Evolutionary conservation across 2,329 filamentous ascomycete species (phyloP).

Genomic region (Claviceps capensis): DNA sequence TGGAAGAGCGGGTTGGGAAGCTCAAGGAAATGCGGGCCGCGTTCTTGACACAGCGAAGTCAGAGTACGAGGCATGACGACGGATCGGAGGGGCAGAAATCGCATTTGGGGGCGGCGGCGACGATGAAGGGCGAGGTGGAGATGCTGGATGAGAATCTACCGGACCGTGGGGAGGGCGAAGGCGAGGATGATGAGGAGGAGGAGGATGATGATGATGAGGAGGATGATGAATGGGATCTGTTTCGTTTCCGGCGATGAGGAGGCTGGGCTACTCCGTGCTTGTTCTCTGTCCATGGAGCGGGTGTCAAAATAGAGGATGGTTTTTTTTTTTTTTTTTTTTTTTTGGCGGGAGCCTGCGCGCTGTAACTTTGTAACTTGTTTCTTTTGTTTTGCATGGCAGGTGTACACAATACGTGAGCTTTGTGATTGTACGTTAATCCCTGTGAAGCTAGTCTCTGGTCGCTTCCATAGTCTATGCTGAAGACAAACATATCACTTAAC

Average conservation of each 20-base stretch:
- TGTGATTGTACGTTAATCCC: too few species aligned
- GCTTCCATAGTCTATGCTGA: too few species aligned
- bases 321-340: not conserved
- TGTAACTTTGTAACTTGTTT: too few species aligned
- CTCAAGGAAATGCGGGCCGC: conserved; percentile 61
- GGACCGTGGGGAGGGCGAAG: conserved; percentile 11
- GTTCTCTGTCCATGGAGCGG: not conserved
- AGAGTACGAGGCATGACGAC: conserved; percentile 14
- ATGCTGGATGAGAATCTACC: conserved; percentile 4
- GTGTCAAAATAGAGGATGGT: not conserved
- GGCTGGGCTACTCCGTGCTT: not conserved
- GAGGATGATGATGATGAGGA: conserved; percentile 37
- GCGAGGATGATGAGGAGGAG: conserved; percentile 28
- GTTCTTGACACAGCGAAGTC: conserved; percentile 31
- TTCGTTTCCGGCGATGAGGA: conserved; percentile 28
- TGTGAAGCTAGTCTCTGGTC: too few species aligned
- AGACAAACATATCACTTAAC: too few species aligned
- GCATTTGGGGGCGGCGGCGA: conserved; percentile 6
- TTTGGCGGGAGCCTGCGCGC: not conserved
- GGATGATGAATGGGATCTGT: conserved; percentile 45
- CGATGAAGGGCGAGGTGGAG: not conserved
- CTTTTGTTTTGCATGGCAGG: too few species aligned
- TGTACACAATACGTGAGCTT: too few species aligned
- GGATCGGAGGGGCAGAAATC: conserved; percentile 13
- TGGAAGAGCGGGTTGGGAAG: conserved; percentile 56